Conservation (phyloP, 208 protist species). For the Leishmania tropica region DNA sequence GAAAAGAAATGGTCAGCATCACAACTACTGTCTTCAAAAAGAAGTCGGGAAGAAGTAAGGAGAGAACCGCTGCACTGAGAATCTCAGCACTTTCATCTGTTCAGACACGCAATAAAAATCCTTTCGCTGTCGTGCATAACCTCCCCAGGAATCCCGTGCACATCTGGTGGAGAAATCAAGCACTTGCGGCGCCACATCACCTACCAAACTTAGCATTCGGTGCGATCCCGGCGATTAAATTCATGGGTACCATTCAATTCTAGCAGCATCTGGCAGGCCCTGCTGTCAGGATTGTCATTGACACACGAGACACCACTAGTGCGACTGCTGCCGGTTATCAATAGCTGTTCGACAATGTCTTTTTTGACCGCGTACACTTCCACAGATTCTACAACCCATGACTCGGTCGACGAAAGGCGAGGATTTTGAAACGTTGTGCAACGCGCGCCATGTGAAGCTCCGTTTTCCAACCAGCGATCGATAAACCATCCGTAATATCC, state of each 20-base stretch:
- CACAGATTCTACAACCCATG: constrained; percentile 52
- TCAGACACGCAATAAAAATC: neutral
- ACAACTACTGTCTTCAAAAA: neutral
- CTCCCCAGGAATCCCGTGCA: neutral
- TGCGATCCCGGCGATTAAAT: constrained; percentile 48
- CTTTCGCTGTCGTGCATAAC: neutral
- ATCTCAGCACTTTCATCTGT: neutral
- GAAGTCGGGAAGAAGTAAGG: neutral
- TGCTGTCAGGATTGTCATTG: constrained; percentile 28
- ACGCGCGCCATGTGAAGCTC: constrained; percentile 38
- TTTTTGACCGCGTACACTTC: constrained; percentile 65
- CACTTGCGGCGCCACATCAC: neutral
- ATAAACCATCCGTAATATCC: constrained; percentile 75
- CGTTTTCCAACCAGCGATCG: constrained; percentile 71
- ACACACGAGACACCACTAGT: constrained; percentile 21
- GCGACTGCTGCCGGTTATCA: neutral
- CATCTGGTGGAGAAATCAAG: neutral
- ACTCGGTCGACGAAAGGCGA: constrained; percentile 42
- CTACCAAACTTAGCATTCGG: constrained; percentile 22
- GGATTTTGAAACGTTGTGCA: constrained; percentile 66
- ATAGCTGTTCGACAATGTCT: constrained; percentile 31
- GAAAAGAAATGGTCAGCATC: neutral
- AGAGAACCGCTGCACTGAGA: neutral
- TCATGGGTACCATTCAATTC: constrained; percentile 55
- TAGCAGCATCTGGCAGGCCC: constrained; percentile 53